Conservation (phyloP, 257 asterid species). For the Nicotiana attenuata region DNA sequence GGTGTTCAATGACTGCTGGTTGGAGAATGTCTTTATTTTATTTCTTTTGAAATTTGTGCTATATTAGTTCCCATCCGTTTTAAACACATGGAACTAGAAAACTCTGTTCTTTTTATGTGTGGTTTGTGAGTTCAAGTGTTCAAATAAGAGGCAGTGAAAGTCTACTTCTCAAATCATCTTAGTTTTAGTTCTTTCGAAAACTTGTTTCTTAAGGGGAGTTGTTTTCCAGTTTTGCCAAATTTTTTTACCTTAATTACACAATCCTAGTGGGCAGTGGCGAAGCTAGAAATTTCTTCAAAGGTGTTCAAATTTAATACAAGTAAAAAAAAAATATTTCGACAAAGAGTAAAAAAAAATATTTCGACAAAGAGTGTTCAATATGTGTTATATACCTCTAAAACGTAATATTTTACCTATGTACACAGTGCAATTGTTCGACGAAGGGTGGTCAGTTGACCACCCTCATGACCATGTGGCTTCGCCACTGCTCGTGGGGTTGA, state of each 20-base stretch:
- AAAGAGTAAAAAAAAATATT: too few species aligned
- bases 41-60: neutral
- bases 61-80: neutral
- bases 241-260: neutral
- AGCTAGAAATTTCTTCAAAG: too few species aligned
- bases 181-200: neutral
- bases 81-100: neutral
- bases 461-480: too few species aligned
- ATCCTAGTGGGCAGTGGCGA: too few species aligned
- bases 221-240: neutral
- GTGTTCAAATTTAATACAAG: too few species aligned
- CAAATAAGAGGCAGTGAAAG: neutral
- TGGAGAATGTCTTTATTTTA: neutral
- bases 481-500: neutral
- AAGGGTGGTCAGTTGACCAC: too few species aligned
- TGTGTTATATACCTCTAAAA: too few species aligned
- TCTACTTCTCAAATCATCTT: neutral
- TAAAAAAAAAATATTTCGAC: too few species aligned
- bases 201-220: neutral
- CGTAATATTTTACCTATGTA: too few species aligned
- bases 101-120: neutral
- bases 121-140: neutral
- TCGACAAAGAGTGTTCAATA: too few species aligned
- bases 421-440: too few species aligned
- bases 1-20: neutral